Evolutionary conservation across 2,329 filamentous ascomycete genomes (phyloP).

Genomic region (Monilinia polystroma): DNA sequence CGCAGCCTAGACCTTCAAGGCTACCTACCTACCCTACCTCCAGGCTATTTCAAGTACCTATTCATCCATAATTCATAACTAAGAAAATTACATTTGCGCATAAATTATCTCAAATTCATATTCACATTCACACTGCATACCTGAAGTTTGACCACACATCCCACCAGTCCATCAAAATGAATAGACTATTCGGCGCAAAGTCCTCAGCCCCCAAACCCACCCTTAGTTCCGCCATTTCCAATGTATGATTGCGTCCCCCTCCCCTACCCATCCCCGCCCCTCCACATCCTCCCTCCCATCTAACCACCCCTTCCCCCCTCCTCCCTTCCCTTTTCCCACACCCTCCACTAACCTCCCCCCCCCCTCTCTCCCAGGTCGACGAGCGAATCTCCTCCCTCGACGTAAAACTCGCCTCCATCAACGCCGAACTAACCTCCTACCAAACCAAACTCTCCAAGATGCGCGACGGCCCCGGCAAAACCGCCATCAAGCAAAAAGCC

Average conservation of each 20-base stretch:
- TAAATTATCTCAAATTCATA: neutral
- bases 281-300: neutral
- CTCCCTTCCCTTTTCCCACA: too few relatives aligned
- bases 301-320: conserved; percentile 27
- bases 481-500: conserved; percentile 88
- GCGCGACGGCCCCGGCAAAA: conserved; percentile 93
- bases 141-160: neutral
- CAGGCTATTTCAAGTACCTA: too few relatives aligned
- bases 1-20: too few relatives aligned
- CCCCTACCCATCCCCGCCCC: neutral
- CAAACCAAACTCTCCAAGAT: conserved; percentile 85
- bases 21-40: too few relatives aligned
- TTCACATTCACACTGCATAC: neutral
- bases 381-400: conserved; percentile 81
- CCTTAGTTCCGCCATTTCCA: conserved; percentile 77
- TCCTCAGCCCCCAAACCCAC: conserved; percentile 86
- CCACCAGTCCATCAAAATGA: conserved; percentile 58
- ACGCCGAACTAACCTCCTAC: conserved; percentile 84
- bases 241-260: conserved; percentile 51
- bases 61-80: too few relatives aligned
- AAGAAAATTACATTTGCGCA: too few relatives aligned
- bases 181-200: conserved; percentile 91
- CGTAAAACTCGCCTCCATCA: conserved; percentile 89
- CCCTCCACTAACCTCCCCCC: too few relatives aligned
- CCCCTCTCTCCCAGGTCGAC: conserved; percentile 58